Evolutionary conservation across 31 red algal species (phyloP).

Genomic region (Porphyra umbilicalis): DNA sequence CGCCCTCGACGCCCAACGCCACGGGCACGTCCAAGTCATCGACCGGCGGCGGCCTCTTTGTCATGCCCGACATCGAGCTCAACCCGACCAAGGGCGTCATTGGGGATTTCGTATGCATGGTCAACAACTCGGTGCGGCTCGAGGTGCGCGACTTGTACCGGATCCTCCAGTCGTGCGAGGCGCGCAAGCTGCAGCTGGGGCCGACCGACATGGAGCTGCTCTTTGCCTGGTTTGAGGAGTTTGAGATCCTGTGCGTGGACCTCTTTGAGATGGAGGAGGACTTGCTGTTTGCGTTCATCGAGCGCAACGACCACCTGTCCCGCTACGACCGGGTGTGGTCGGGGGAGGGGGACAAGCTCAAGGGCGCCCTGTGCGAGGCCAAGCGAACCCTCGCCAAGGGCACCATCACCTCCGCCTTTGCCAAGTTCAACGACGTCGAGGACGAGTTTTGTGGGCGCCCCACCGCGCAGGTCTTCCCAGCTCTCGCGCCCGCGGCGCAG

Average conservation of each 20-base stretch:
- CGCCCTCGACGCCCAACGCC: neutral
- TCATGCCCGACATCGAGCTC: neutral
- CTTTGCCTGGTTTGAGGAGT: neutral
- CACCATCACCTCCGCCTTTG: neutral
- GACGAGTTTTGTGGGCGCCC: neutral
- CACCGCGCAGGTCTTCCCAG: neutral
- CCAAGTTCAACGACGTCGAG: neutral
- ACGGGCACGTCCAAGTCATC: neutral
- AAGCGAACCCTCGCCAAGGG: neutral
- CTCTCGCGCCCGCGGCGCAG: neutral
- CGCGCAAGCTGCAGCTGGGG: neutral
- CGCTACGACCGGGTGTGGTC: neutral
- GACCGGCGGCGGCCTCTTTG: neutral
- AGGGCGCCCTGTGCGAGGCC: neutral
- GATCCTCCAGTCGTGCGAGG: neutral
- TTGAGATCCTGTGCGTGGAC: conserved; percentile 1
- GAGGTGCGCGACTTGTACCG: neutral
- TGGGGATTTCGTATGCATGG: neutral
- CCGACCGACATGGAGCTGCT: neutral
- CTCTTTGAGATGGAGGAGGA: neutral
- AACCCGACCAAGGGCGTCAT: neutral
- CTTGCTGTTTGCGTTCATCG: neutral
- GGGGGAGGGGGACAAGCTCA: neutral
- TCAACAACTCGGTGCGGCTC: neutral
- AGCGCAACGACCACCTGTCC: conserved; percentile 1